Evolutionary conservation across 108 stramenopile species (phyloP).

Genomic region (Conticribra weissflogii): DNA sequence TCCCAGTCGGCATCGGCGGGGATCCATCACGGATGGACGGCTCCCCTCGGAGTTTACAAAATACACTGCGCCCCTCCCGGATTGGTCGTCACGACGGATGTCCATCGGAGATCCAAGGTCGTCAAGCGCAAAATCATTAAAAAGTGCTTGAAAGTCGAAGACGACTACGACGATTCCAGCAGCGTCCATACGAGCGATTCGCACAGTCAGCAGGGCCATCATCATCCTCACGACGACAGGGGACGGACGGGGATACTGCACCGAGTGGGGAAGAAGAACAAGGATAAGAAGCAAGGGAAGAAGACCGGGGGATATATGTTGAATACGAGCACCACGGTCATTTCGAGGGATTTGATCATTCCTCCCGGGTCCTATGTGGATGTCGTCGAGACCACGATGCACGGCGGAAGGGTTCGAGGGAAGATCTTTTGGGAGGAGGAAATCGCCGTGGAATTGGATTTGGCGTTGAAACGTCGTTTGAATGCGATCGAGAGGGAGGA

Average conservation of each 20-base stretch:
- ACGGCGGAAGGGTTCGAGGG: slow-evolving; percentile 47
- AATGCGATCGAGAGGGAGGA: slow-evolving; percentile 10
- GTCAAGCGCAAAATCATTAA: slow-evolving; percentile 36
- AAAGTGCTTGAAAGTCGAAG: slow-evolving; percentile 11
- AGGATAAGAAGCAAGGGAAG: too few species aligned
- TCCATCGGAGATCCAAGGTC: slow-evolving; percentile 37
- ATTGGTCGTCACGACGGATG: slow-evolving; percentile 35
- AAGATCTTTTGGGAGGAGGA: slow-evolving; percentile 51
- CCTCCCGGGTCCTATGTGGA: slow-evolving; percentile 41
- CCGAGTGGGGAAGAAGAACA: too few species aligned
- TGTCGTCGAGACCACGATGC: slow-evolving; percentile 38
- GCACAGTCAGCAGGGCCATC: too few species aligned
- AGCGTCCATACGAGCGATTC: background rate
- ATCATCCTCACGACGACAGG: too few species aligned
- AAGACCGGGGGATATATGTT: too few species aligned
- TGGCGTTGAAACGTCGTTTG: slow-evolving; percentile 9
- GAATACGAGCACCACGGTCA: background rate
- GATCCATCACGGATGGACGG: slow-evolving; percentile 43
- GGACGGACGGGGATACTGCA: too few species aligned
- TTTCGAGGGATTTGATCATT: slow-evolving; percentile 30
- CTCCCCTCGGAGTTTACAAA: slow-evolving; percentile 44
- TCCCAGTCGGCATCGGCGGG: background rate
- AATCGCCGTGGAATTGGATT: slow-evolving; percentile 30
- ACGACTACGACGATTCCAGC: background rate
- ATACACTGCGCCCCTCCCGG: slow-evolving; percentile 41